These are phyloP conservation scores for Neurospora sp. DNA, from an alignment of 495 filamentous ascomycete genomes.

Conservation along the genomic window DNA sequence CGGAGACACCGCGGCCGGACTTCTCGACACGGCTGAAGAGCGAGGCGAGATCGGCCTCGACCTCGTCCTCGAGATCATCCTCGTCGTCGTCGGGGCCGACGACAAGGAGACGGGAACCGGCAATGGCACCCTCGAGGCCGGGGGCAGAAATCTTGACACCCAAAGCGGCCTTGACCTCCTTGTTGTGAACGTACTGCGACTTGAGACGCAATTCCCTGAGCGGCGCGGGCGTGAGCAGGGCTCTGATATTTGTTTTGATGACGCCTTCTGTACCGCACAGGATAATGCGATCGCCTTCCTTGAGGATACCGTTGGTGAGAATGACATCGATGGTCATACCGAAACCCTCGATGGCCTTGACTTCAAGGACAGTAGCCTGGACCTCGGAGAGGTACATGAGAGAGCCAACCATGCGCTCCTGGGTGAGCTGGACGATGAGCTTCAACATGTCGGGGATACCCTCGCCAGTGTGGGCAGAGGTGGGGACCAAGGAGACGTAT, in stretches of 20 bases:
- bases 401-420: constrained; percentile 95
- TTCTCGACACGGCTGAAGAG: constrained; percentile 83
- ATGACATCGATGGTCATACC: constrained; percentile 99
- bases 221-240: constrained; percentile 88
- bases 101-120: constrained; percentile 87
- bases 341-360: constrained; percentile 97
- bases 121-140: constrained; percentile 92
- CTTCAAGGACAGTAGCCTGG: constrained; percentile 95
- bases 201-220: constrained; percentile 91
- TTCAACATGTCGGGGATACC: constrained; percentile 99
- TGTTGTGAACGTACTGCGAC: constrained; percentile 94
- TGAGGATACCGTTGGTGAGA: constrained; percentile 87
- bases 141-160: constrained; percentile 99
- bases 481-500: constrained; percentile 90
- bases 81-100: constrained; percentile 94
- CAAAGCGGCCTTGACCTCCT: constrained; percentile 95
- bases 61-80: constrained; percentile 91
- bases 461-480: constrained; percentile 94
- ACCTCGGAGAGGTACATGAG: constrained; percentile 98
- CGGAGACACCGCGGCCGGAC: constrained; percentile 85
- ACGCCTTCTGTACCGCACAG: constrained; percentile 91
- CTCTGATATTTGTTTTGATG: constrained; percentile 91
- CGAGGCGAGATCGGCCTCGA: constrained; percentile 89
- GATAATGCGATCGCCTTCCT: constrained; percentile 90
- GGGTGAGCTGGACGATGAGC: constrained; percentile 79